Base-by-base conservation (phyloP, 306 rosid species). In the Vigna unguiculata region DNA sequence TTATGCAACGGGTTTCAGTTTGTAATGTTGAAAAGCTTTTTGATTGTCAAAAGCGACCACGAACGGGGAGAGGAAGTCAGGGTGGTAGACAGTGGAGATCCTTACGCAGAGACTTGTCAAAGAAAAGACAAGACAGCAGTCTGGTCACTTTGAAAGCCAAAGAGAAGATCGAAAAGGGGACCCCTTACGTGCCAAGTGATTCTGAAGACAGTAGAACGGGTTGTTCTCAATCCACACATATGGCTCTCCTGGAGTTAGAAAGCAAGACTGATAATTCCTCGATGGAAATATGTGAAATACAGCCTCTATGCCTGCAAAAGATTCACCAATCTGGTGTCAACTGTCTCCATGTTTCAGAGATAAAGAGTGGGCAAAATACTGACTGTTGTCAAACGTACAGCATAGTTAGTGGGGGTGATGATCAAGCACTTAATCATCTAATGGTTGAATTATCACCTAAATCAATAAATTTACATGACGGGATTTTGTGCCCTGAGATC, bases 61-160 rank as follows among this genome's bases (percentile, higher is more conserved):
- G 88, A 20, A 92, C 99, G 1, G 99, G 99, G 71, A 89, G 97
- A 78, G 99, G 97, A 72, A 95, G 99, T 84, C 99, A 92, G 82
- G 99, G 99, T 64, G 99, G 99, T 57, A 90, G 97, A 71, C 63
- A 84, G 92, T 90, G 99, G 96, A 92, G 96, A 85, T 90, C 92
- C 60, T 82, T 90, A 58, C 79, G 82, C 25, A 80, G 75, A 74
- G 83, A 80, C 75, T 72, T 77, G 69, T 78, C 90, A 40, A 86
- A 86, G 81, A 83, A 66, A 80, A 78, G 73, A 71, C 82, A 77
- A 49, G 81, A 19, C 69, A 28, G 36, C 40, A 38, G 34, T 63
- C 52, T 76, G 28, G 73, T 69, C 53, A 19, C 82, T 45, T 77
- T 51, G 32, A 78, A 84, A 83, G 53, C 74, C 70, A 78, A 61